phyloP scores from a whole-genome alignment of 768 basidiomycete species.

The Psilocybe subaeruginosa region DNA sequence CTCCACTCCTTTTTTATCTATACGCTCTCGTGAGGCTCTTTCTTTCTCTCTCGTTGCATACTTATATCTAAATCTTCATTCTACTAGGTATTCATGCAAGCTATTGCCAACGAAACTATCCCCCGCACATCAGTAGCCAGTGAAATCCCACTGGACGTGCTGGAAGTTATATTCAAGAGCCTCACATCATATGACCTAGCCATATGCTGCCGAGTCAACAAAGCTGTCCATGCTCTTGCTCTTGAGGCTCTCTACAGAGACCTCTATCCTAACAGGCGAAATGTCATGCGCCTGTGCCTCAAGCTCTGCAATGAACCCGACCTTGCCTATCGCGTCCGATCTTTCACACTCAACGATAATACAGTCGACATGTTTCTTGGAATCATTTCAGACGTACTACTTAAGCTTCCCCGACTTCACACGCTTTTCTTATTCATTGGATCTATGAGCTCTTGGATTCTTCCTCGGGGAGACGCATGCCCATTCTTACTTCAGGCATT shows the following conservation, averaged over 20 bases:
- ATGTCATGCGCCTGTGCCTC: slow-evolving; percentile 24
- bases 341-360: slow-evolving; percentile 19
- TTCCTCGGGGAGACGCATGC: slow-evolving; percentile 18
- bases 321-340: slow-evolving; percentile 22
- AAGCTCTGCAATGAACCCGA: slow-evolving; percentile 23
- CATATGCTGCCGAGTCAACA: slow-evolving; percentile 24
- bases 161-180: slow-evolving; percentile 22
- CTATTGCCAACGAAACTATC: not conserved
- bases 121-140: slow-evolving; percentile 4
- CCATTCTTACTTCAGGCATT: slow-evolving; percentile 26
- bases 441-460: slow-evolving; percentile 24
- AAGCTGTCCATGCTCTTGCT: slow-evolving; percentile 19
- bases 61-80: not conserved
- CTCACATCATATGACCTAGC: slow-evolving; percentile 19
- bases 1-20: not conserved
- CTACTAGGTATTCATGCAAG: slow-evolving; percentile 4
- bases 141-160: slow-evolving; percentile 24
- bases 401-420: slow-evolving; percentile 22
- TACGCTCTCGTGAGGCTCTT: not conserved
- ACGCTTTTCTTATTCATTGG: slow-evolving; percentile 26
- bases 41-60: not conserved
- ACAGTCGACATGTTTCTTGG: slow-evolving; percentile 25
- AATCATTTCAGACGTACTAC: slow-evolving; percentile 23
- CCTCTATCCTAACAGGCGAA: slow-evolving; percentile 20
- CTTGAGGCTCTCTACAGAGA: slow-evolving; percentile 25